Conservation (phyloP, 805 yeast genomes). For the Diddensiella caesifluorescens region DNA sequence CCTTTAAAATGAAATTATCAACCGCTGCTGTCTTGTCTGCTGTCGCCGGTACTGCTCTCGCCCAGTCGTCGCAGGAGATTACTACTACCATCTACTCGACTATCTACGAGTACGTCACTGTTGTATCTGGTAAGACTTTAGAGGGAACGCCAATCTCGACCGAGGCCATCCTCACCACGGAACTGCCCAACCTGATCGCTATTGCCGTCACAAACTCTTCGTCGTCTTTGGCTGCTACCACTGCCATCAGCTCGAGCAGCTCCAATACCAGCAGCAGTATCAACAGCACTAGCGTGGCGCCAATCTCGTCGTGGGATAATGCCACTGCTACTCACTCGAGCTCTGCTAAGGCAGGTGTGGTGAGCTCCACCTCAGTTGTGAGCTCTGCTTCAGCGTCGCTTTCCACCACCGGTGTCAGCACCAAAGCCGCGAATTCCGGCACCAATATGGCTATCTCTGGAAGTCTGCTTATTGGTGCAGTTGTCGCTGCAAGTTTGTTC, state of each 20-base stretch:
- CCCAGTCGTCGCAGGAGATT: conserved; percentile 14
- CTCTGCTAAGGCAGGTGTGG: not conserved
- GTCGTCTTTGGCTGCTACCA: conserved; percentile 8
- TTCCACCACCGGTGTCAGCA: conserved; percentile 9
- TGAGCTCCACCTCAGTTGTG: conserved; percentile 3
- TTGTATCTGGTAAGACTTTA: conserved; percentile 16
- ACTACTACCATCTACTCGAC: conserved; percentile 24
- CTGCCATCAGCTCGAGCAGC: conserved; percentile 9
- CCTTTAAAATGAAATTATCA: conserved; percentile 16
- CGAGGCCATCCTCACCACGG: conserved; percentile 14
- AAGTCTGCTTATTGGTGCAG: conserved; percentile 10
- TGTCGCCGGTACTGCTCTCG: conserved; percentile 11
- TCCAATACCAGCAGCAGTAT: conserved; percentile 9
- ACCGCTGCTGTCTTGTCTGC: conserved; percentile 6
- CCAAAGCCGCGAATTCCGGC: conserved; percentile 4
- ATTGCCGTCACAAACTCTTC: conserved; percentile 15
- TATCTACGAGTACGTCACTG: conserved; percentile 22
- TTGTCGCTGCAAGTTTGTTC: conserved; percentile 7
- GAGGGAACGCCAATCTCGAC: conserved; percentile 16
- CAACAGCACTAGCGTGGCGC: too few species aligned
- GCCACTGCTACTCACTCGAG: conserved; percentile 3
- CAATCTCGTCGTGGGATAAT: conserved; percentile 8
- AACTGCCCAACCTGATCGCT: conserved; percentile 17
- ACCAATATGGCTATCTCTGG: conserved; percentile 12
- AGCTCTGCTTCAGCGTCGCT: conserved; percentile 7